Evolutionary conservation across 2,329 filamentous ascomycete species (phyloP).

Genomic region (Fusarium liriodendri): DNA sequence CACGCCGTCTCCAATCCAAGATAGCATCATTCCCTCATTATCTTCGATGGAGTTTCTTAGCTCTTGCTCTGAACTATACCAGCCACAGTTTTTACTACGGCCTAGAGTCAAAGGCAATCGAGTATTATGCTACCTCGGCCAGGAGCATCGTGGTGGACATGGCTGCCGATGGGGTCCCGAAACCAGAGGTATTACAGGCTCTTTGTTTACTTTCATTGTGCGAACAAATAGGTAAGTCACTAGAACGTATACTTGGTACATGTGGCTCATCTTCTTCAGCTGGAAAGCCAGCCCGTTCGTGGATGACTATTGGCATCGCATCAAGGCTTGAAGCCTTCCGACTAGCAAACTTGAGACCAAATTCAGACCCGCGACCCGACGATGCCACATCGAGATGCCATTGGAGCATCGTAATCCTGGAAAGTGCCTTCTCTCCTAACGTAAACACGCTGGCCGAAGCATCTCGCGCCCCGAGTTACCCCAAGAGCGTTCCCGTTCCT

Average conservation of each 20-base stretch:
- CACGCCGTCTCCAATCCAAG: conserved; percentile 5
- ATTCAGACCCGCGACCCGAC: not conserved
- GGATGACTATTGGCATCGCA: conserved; percentile 40
- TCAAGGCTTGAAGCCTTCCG: conserved; percentile 34
- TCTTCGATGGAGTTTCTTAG: conserved; percentile 35
- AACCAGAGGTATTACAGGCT: conserved; percentile 31
- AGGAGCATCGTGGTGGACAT: conserved; percentile 33
- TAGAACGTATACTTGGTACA: accelerated
- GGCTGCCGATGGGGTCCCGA: conserved; percentile 15
- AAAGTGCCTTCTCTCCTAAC: conserved; percentile 30
- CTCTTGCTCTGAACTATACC: conserved; percentile 19
- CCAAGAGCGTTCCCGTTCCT: conserved; percentile 26
- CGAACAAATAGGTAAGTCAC: conserved; percentile 29
- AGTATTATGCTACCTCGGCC: conserved; percentile 32
- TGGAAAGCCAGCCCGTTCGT: conserved; percentile 30
- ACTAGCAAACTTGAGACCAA: not conserved
- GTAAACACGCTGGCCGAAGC: not conserved
- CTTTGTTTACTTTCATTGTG: conserved; percentile 36
- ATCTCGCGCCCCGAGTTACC: conserved; percentile 15
- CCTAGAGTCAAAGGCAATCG: conserved; percentile 27
- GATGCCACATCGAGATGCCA: conserved; percentile 29
- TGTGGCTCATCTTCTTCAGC: not conserved
- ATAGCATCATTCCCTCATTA: conserved; percentile 28
- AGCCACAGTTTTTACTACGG: conserved; percentile 32
- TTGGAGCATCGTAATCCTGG: conserved; percentile 32